A percentile compares a stretch with the other conserved stretches of the same genome.
These are phyloP conservation scores for Teratosphaeria destructans DNA, from an alignment of 2,329 filamentous ascomycete genomes.

Conservation along the genomic window DNA sequence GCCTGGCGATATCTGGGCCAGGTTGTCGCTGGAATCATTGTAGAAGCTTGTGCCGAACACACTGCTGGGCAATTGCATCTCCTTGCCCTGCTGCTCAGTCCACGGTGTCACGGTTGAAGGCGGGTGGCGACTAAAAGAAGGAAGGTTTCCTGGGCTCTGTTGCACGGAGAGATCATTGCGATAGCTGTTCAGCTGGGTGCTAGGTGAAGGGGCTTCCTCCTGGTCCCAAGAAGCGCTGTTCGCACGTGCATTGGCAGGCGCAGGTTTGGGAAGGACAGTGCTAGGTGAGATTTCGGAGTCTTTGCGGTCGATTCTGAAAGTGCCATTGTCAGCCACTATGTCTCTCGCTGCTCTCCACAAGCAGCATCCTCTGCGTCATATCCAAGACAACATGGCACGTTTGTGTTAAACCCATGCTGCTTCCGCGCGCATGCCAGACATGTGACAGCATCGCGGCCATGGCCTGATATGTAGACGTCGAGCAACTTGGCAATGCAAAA, in stretches of 20 bases:
- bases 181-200: constrained; percentile 17
- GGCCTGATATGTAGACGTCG: neutral
- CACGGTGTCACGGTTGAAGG: constrained; percentile 42
- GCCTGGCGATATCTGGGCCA: constrained; percentile 59
- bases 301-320: constrained; percentile 31
- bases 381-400: neutral
- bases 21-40: constrained; percentile 64
- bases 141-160: constrained; percentile 44
- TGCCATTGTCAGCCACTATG: constrained; percentile 15
- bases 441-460: neutral
- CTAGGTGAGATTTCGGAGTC: constrained; percentile 35
- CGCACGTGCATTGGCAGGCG: constrained; percentile 36
- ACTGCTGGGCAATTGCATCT: constrained; percentile 31
- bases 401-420: constrained; percentile 1
- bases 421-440: neutral
- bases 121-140: constrained; percentile 28
- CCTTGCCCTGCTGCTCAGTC: constrained; percentile 23
- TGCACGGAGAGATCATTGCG: constrained; percentile 22
- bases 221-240: constrained; percentile 40
- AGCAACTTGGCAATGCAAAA: neutral
- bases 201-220: constrained; percentile 26
- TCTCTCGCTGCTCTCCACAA: constrained; percentile 7
- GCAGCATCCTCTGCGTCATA: constrained; percentile 11
- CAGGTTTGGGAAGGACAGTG: constrained; percentile 24
- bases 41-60: constrained; percentile 50